Evolutionary conservation across 2,329 filamentous ascomycete species (phyloP).

Genomic region (Xylaria sp.): DNA sequence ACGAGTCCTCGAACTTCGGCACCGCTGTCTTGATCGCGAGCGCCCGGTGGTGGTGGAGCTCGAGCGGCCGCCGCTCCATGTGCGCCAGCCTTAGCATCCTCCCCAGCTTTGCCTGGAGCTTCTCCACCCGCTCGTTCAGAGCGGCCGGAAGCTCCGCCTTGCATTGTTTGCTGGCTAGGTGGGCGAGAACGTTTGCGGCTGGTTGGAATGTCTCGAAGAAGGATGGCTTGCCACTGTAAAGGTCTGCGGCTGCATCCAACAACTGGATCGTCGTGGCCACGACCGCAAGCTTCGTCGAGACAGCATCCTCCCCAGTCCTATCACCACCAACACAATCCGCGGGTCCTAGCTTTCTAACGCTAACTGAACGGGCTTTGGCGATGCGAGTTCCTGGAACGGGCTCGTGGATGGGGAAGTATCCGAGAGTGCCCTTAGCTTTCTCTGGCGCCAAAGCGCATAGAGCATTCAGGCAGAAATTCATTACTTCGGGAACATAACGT

Average conservation of each 20-base stretch:
- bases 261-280: slow-evolving; percentile 66
- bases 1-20: slow-evolving; percentile 94
- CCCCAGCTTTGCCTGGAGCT: slow-evolving; percentile 49
- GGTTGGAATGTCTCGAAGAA: slow-evolving; percentile 81
- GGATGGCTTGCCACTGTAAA: slow-evolving; percentile 73
- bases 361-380: slow-evolving; percentile 43
- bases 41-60: slow-evolving; percentile 86
- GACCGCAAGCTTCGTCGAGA: slow-evolving; percentile 54
- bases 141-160: slow-evolving; percentile 52
- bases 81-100: slow-evolving; percentile 63
- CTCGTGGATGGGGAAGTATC: slow-evolving; percentile 64
- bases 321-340: slow-evolving; percentile 53
- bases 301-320: slow-evolving; percentile 39
- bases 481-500: slow-evolving; percentile 84
- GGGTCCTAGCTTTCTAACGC: slow-evolving; percentile 59
- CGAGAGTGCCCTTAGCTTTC: slow-evolving; percentile 49
- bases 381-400: slow-evolving; percentile 56
- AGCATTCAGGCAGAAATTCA: slow-evolving; percentile 79
- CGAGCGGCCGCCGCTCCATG: slow-evolving; percentile 73
- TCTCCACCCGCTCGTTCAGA: slow-evolving; percentile 46
- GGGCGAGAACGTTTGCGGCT: slow-evolving; percentile 58
- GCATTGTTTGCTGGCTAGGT: slow-evolving; percentile 60
- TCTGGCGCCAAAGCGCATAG: slow-evolving; percentile 67
- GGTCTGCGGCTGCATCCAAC: slow-evolving; percentile 67
- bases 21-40: slow-evolving; percentile 85